Evolutionary conservation across 495 filamentous ascomycete species (phyloP).

Genomic region (Talaromyces wortmannii): DNA sequence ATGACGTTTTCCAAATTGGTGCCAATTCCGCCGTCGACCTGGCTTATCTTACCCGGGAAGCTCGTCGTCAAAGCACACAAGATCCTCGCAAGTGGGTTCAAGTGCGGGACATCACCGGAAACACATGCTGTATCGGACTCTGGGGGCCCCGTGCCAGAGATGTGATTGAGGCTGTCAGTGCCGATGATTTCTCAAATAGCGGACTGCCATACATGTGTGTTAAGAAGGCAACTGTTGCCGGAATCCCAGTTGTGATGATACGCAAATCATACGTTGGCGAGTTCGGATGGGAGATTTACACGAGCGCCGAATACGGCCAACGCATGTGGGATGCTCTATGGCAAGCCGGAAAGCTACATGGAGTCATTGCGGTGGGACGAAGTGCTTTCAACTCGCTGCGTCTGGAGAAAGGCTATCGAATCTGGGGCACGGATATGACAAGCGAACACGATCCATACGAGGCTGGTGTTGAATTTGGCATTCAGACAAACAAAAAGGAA

Average conservation of each 20-base stretch:
- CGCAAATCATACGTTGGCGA: constrained; percentile 44
- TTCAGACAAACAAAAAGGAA: constrained; percentile 26
- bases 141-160: constrained; percentile 41
- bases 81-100: constrained; percentile 21
- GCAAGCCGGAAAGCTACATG: constrained; percentile 35
- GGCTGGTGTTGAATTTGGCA: constrained; percentile 28
- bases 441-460: constrained; percentile 44
- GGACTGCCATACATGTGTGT: constrained; percentile 30
- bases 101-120: constrained; percentile 41
- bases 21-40: constrained; percentile 37
- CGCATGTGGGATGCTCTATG: constrained; percentile 40
- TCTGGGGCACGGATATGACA: constrained; percentile 37
- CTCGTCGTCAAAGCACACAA: constrained; percentile 22
- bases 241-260: constrained; percentile 33
- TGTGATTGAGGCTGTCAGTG: constrained; percentile 22
- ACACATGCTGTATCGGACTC: constrained; percentile 43
- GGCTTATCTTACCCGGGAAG: constrained; percentile 33
- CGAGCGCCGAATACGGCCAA: constrained; percentile 36
- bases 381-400: constrained; percentile 39
- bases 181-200: constrained; percentile 32
- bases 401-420: constrained; percentile 40
- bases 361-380: constrained; percentile 40
- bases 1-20: constrained; percentile 35
- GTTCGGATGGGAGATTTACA: constrained; percentile 43
- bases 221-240: constrained; percentile 24